Conservation (phyloP, 2,329 filamentous ascomycete genomes). For the Graphilbum sp. region DNA sequence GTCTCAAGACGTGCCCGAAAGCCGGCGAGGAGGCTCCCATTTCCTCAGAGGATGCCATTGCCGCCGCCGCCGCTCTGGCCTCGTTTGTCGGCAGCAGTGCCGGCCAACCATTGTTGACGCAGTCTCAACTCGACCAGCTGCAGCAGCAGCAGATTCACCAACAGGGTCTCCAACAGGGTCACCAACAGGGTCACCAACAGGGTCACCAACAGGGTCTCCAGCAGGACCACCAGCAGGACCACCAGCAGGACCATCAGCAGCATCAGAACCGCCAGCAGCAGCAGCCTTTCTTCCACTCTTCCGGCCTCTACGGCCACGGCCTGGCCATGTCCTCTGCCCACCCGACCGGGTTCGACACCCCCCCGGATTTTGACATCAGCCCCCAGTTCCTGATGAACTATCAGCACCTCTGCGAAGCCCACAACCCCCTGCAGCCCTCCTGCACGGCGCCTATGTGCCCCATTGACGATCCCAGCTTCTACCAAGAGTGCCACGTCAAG, state of each 20-base stretch:
- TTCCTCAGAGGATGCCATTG: constrained; percentile 9
- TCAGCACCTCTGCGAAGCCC: constrained; percentile 8
- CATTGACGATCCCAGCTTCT: constrained; percentile 10
- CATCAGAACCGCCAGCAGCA: constrained; percentile 1
- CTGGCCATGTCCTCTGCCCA: not conserved
- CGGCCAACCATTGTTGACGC: not conserved
- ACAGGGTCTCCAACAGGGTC: constrained; percentile 1
- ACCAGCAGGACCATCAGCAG: constrained; percentile 2
- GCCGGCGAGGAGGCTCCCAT: not conserved
- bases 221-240: constrained; percentile 2
- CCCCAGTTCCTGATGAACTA: constrained; percentile 10
- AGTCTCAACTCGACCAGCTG: not conserved
- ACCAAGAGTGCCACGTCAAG: constrained; percentile 10
- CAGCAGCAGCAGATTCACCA: not conserved
- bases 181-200: constrained; percentile 1
- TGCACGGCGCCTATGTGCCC: constrained; percentile 8
- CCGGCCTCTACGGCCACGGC: not conserved
- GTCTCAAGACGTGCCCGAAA: constrained; percentile 1
- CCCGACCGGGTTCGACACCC: constrained; percentile 3
- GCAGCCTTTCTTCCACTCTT: not conserved
- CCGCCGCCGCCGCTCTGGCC: constrained; percentile 8
- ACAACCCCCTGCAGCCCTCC: constrained; percentile 8
- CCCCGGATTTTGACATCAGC: constrained; percentile 9
- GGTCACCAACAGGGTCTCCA: not conserved
- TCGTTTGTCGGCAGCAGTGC: constrained; percentile 5